phyloP scores from a whole-genome alignment of 306 rosid genomes.

The Bauhinia variegata region DNA sequence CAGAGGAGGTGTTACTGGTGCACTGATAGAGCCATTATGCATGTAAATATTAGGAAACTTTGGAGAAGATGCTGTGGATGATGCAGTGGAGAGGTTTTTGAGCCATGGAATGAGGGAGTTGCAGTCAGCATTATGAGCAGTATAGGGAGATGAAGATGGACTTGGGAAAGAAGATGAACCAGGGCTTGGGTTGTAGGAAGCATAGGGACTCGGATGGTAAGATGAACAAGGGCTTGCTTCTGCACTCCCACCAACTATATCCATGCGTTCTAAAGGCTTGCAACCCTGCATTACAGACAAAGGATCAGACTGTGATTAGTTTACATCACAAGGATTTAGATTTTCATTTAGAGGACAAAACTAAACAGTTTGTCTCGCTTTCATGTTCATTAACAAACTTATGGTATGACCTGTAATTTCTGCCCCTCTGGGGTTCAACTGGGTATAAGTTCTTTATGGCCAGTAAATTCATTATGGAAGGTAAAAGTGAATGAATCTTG shows the following conservation, averaged over 20 bases:
- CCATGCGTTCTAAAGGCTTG: slow-evolving; percentile 81
- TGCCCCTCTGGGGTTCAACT: too few species aligned
- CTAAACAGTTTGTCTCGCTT: too few species aligned
- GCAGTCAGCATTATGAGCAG: slow-evolving; percentile 51
- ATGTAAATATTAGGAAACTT: slow-evolving; percentile 59
- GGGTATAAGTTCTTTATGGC: too few species aligned
- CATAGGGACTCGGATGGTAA: slow-evolving; percentile 78
- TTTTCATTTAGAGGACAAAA: too few species aligned
- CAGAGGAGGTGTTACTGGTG: slow-evolving; percentile 94
- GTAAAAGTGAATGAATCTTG: too few species aligned
- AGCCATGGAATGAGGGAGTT: slow-evolving; percentile 95
- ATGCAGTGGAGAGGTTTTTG: slow-evolving; percentile 81
- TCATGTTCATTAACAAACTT: too few species aligned
- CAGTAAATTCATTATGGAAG: too few species aligned
- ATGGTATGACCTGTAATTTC: too few species aligned
- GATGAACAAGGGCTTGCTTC: slow-evolving; percentile 85
- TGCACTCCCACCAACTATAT: slow-evolving; percentile 63
- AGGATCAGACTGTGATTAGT: too few species aligned
- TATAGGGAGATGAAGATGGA: slow-evolving; percentile 74
- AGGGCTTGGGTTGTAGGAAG: slow-evolving; percentile 91
- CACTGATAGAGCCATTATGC: slow-evolving; percentile 80
- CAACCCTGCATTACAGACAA: slow-evolving; percentile 63
- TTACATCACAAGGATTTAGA: too few species aligned
- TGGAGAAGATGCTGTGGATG: slow-evolving; percentile 79
- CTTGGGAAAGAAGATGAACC: slow-evolving; percentile 95